Evolutionary conservation across 306 rosid species (phyloP).

Genomic region (Prunus campanulata): DNA sequence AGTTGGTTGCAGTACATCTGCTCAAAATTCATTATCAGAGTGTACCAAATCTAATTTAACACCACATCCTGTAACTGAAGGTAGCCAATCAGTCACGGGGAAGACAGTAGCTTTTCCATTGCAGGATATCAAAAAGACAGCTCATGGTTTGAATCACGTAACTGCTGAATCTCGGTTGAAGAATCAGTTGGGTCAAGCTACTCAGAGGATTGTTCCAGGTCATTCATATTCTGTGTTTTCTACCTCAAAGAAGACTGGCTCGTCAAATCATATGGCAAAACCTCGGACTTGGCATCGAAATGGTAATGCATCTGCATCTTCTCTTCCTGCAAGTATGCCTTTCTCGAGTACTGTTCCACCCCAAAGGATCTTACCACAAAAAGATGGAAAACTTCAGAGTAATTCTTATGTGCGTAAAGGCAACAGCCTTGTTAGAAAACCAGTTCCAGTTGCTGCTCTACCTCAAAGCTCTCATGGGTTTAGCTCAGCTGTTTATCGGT

Average conservation of each 20-base stretch:
- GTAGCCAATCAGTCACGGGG: slow-evolving; percentile 26
- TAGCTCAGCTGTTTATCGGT: slow-evolving; percentile 34
- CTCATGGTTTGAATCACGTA: slow-evolving; percentile 31
- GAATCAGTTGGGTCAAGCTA: slow-evolving; percentile 38
- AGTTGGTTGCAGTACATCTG: slow-evolving; percentile 31
- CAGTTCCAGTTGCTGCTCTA: slow-evolving; percentile 48
- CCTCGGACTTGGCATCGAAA: slow-evolving; percentile 76
- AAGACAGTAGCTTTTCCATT: slow-evolving; percentile 39
- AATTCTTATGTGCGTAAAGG: slow-evolving; percentile 92
- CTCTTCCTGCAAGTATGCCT: slow-evolving; percentile 37
- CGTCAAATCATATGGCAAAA: slow-evolving; percentile 47
- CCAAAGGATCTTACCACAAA: slow-evolving; percentile 44
- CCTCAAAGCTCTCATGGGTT: slow-evolving; percentile 37
- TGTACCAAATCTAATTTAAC: slow-evolving; percentile 22
- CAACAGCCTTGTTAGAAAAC: slow-evolving; percentile 79
- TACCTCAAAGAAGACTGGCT: slow-evolving; percentile 37
- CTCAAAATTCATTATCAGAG: slow-evolving; percentile 26
- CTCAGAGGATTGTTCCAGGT: slow-evolving; percentile 31
- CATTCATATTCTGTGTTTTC: slow-evolving; percentile 30
- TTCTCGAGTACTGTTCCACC: slow-evolving; percentile 38
- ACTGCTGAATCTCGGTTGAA: slow-evolving; percentile 38
- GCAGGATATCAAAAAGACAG: slow-evolving; percentile 41
- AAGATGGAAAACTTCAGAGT: slow-evolving; percentile 47
- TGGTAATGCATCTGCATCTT: slow-evolving; percentile 31
- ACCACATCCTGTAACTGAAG: slow-evolving; percentile 33